Evolutionary conservation across 495 filamentous ascomycete genomes (phyloP).

Genomic region (Xanthoparmelia taractica): DNA sequence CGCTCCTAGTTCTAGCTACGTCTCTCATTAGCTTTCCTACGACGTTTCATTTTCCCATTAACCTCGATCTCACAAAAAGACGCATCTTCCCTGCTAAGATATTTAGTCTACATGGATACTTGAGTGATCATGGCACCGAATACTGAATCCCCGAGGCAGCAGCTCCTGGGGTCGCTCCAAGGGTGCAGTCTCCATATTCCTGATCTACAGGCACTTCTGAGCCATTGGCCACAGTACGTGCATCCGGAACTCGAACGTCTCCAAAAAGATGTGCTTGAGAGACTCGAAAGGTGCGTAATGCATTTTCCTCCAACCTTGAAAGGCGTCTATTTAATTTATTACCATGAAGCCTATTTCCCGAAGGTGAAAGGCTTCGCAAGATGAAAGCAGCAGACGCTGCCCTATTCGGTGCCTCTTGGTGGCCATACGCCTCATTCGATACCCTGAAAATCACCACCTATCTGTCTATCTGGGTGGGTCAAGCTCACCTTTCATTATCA

Average conservation of each 20-base stretch:
- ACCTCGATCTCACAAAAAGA: not conserved
- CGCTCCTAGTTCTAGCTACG: no score
- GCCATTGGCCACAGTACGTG: slow-evolving; percentile 6
- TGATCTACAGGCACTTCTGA: slow-evolving; percentile 9
- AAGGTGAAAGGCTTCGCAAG: no score
- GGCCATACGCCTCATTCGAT: no score
- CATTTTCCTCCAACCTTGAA: no score
- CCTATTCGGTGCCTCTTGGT: no score
- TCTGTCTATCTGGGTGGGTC: no score
- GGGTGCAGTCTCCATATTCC: not conserved
- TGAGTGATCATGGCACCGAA: not conserved
- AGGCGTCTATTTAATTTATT: no score
- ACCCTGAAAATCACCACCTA: no score
- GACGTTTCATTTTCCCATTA: not conserved
- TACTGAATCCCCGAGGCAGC: not conserved
- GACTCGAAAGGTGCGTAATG: slow-evolving; percentile 1
- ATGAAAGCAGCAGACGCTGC: no score
- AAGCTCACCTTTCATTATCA: no score
- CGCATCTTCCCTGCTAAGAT: not conserved
- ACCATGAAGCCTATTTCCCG: no score
- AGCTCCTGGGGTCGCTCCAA: slow-evolving; percentile 3
- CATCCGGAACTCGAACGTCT: slow-evolving; percentile 2
- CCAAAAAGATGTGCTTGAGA: slow-evolving; percentile 1
- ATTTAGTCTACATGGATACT: not conserved
- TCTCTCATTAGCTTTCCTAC: no score